These are phyloP conservation scores for Pseudocercospora vitis DNA, from an alignment of 2,329 filamentous ascomycete genomes.

Conservation along the genomic window DNA sequence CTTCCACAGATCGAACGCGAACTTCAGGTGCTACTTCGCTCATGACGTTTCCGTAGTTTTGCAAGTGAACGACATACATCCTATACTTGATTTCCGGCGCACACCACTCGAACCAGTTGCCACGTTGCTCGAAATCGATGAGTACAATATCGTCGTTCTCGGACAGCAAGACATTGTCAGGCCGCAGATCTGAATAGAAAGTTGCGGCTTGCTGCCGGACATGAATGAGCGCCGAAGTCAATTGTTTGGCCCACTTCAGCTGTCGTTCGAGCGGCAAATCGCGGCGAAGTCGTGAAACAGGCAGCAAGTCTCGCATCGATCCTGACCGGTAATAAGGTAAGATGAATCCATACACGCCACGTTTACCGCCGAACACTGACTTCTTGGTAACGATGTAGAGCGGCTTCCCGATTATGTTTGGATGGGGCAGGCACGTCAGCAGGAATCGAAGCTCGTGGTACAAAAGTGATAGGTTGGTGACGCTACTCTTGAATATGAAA, in stretches of 20 bases:
- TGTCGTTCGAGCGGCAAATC: neutral
- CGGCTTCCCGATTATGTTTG: neutral
- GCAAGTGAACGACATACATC: neutral
- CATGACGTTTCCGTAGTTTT: too few relatives aligned
- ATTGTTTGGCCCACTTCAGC: neutral
- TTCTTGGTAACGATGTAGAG: neutral
- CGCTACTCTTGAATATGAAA: neutral
- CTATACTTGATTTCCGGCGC: neutral
- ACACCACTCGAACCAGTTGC: neutral
- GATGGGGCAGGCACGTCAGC: neutral
- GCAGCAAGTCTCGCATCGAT: neutral
- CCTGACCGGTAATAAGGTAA: neutral
- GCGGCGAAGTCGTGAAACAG: neutral
- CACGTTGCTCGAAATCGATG: neutral
- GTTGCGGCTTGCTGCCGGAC: neutral
- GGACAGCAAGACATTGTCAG: neutral
- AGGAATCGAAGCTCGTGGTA: neutral
- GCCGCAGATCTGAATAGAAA: neutral
- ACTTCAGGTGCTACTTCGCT: neutral
- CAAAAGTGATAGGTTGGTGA: neutral
- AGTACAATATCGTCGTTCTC: neutral
- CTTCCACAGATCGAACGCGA: neutral
- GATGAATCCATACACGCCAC: neutral
- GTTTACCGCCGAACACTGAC: neutral
- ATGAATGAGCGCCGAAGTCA: neutral